Base-by-base conservation (phyloP, 1,284 basidiomycete species). In the Ceratobasidium sp. region DNA sequence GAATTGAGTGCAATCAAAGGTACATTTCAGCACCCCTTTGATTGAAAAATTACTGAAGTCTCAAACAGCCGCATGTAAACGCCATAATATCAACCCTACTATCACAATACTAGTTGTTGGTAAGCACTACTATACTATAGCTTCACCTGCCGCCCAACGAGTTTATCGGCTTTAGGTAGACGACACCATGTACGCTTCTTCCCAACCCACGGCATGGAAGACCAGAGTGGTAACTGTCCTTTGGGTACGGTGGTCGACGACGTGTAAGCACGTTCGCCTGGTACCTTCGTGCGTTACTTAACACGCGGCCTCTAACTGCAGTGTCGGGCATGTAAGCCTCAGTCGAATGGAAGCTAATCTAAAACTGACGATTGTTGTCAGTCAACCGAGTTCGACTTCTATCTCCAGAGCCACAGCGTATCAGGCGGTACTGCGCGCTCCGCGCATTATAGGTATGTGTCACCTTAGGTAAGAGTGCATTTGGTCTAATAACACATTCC, bases 381-480 rank as follows among this genome's bases (percentile, higher is more conserved):
- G 64, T 41, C 74, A n/a, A 71, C 73, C 87, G 91, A 93, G 77
- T 91, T 91, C 67, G 93, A 94, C 77, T 94, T 91, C 79, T 94
- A 94, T 77, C 83, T 93, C 0, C 89, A 91, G 79, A 88, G 87
- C 71, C 93, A 94, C 75, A 91, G 87, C 49, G 91, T 88, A 5
- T 70, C 79, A 0, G 74, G 80, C 28, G 80, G 80, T 8, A 81
- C 80, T 4, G 71, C 73, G 13, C 75, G 73, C 47, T 67, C 75
- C 2, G 64, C 72, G 13, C 72, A 67, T 30, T 75, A 73, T 30
- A 73, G 46, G 73, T 72, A 66, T 21, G 73, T 30, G 11, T 11
- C 23, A 16, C 30, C 18, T 16, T 18, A 21, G 30, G 62, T 11
- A 32, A 14, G 16, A 2, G 46, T 30, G n/a, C 23, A 8, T 35